Percentiles rank a stretch among this genome's conserved stretches.
phyloP scores from a whole-genome alignment of 2,329 filamentous ascomycete species.

The Paecilomyces formosus region DNA sequence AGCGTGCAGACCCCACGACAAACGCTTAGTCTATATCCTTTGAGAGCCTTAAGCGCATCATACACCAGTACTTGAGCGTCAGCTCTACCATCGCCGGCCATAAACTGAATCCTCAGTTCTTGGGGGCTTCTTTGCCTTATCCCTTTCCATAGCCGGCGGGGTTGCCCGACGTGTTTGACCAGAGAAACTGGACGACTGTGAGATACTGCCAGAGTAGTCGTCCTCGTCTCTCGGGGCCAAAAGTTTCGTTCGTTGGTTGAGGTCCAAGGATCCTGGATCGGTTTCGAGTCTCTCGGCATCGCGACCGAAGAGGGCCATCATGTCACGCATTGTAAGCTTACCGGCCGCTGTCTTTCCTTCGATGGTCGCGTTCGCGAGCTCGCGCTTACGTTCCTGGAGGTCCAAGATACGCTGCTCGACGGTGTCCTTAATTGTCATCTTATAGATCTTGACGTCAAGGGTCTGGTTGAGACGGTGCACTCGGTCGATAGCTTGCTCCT shows the following conservation, averaged over 20 bases:
- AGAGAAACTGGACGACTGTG: constrained; percentile 10
- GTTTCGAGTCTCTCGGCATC: constrained; percentile 50
- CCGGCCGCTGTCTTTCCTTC: constrained; percentile 68
- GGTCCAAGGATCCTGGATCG: constrained; percentile 28
- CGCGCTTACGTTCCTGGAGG: constrained; percentile 86
- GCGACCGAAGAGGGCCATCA: constrained; percentile 78
- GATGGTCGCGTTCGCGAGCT: constrained; percentile 84
- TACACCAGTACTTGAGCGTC: neutral
- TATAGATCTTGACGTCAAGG: constrained; percentile 89
- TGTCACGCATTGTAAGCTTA: constrained; percentile 88
- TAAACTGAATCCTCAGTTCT: constrained; percentile 34
- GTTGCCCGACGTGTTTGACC: constrained; percentile 11
- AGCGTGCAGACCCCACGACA: neutral
- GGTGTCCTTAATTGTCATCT: constrained; percentile 75
- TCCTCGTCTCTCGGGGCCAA: constrained; percentile 18
- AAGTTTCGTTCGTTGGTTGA: constrained; percentile 24
- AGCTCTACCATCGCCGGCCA: constrained; percentile 31
- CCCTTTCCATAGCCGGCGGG: constrained; percentile 13
- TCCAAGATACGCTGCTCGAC: constrained; percentile 95
- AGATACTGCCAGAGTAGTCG: constrained; percentile 6
- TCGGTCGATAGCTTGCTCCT: constrained; percentile 97
- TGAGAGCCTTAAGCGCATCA: neutral
- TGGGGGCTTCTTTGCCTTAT: constrained; percentile 10
- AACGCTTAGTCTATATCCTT: neutral
- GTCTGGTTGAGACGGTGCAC: constrained; percentile 98